Conservation (phyloP, 23 red algal genomes). For the Agarophyton chilense region DNA sequence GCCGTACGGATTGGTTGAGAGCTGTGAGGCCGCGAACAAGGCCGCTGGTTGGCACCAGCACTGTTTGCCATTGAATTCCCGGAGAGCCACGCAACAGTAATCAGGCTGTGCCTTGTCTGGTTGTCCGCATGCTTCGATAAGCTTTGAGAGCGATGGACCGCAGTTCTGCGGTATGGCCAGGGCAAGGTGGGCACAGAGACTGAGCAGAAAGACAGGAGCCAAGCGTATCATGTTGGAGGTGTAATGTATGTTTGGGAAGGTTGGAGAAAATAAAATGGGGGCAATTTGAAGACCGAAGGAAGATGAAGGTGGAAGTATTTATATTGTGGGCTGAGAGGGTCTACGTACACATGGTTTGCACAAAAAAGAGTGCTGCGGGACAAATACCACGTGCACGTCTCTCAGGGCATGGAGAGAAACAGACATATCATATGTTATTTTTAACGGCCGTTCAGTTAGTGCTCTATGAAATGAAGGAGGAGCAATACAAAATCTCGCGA, state of each 20-base stretch:
- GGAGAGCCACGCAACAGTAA: neutral
- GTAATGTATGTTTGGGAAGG: neutral
- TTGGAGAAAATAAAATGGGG: neutral
- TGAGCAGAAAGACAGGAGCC: neutral
- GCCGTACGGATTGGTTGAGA: neutral
- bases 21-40: neutral
- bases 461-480: no score
- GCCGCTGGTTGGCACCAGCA: neutral
- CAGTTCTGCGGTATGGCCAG: neutral
- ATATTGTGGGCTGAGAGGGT: no score
- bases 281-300: no score
- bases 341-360: no score
- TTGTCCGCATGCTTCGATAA: neutral
- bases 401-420: no score
- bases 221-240: neutral
- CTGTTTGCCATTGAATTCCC: constrained; percentile 8
- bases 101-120: neutral
- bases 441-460: no score
- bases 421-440: no score
- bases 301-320: no score
- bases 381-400: no score
- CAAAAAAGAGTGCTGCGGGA: no score
- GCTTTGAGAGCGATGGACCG: neutral
- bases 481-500: no score
- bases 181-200: neutral